Evolutionary conservation across 2,329 filamentous ascomycete species (phyloP).

Genomic region (Clarireedia paspali): DNA sequence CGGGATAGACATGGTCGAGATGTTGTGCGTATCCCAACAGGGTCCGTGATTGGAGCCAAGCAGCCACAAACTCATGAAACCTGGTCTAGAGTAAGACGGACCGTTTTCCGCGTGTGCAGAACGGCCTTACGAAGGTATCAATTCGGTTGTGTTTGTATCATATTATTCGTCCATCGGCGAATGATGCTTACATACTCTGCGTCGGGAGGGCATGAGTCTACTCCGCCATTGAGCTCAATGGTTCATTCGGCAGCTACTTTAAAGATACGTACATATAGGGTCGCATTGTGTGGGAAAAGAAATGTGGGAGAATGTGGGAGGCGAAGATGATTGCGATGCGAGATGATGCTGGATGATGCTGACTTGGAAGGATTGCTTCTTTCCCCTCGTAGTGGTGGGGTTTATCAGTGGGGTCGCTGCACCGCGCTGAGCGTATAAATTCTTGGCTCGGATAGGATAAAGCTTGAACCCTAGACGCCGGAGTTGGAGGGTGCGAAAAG

Average conservation of each 20-base stretch:
- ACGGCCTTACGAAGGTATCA: background rate
- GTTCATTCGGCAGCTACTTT: conserved; percentile 4
- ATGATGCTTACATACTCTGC: conserved; percentile 2
- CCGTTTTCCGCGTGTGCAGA: conserved; percentile 13
- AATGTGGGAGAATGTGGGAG: background rate
- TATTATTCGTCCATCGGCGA: background rate
- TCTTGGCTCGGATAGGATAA: conserved; percentile 2
- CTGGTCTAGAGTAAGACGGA: conserved; percentile 10
- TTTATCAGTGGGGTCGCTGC: conserved; percentile 2
- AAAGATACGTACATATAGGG: too few species aligned
- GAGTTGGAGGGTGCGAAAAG: conserved; percentile 1
- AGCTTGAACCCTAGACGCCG: conserved; percentile 8
- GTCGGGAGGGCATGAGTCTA: background rate
- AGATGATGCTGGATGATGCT: background rate
- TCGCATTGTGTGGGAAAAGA: background rate
- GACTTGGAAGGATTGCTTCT: background rate
- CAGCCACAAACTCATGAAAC: background rate
- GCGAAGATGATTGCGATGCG: background rate
- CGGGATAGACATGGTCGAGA: conserved; percentile 5
- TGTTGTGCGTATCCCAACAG: conserved; percentile 2
- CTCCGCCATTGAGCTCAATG: background rate
- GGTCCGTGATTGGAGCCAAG: conserved; percentile 1
- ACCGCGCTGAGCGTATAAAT: conserved; percentile 12
- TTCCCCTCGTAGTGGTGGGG: background rate
- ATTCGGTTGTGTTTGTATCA: background rate